phyloP scores from a whole-genome alignment of 495 filamentous ascomycete species.

The Bryoglossum gracile region DNA sequence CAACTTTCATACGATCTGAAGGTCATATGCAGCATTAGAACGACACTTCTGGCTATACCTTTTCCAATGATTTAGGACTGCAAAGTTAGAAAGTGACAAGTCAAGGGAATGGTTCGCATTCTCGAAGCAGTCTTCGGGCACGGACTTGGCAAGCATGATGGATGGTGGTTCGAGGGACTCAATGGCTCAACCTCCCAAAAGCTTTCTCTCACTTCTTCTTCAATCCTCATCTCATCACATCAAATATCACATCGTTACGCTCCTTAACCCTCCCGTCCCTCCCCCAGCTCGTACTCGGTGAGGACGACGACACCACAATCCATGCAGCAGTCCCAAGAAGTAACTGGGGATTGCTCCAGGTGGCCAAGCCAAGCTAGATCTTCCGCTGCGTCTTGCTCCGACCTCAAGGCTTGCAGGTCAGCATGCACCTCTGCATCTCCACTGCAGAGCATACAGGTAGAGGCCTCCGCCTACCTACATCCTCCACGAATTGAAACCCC shows the following conservation, averaged over 20 bases:
- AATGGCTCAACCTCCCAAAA: too few relatives aligned
- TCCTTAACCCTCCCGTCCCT: neutral
- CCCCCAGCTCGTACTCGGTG: slow-evolving; percentile 8
- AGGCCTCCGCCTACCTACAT: too few relatives aligned
- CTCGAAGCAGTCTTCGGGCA: neutral
- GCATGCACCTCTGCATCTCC: slow-evolving; percentile 3
- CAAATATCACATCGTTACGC: too few relatives aligned
- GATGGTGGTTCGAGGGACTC: neutral
- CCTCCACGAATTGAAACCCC: slow-evolving; percentile 8
- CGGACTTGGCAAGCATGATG: neutral
- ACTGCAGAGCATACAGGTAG: slow-evolving; percentile 19
- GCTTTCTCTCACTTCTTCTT: neutral
- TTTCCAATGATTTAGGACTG: too few relatives aligned
- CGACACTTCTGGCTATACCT: too few relatives aligned
- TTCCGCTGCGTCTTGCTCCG: neutral
- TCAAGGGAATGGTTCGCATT: neutral
- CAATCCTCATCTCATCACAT: neutral
- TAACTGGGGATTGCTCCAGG: neutral
- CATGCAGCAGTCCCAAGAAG: slow-evolving; percentile 7
- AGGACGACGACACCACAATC: neutral
- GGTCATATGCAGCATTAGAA: too few relatives aligned
- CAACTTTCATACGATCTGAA: too few relatives aligned
- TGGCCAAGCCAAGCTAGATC: neutral
- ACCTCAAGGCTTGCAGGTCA: slow-evolving; percentile 2
- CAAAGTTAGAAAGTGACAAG: neutral